Conservation (phyloP, 306 rosid species). For the barrel medic (Medicago truncatula) region DNA sequence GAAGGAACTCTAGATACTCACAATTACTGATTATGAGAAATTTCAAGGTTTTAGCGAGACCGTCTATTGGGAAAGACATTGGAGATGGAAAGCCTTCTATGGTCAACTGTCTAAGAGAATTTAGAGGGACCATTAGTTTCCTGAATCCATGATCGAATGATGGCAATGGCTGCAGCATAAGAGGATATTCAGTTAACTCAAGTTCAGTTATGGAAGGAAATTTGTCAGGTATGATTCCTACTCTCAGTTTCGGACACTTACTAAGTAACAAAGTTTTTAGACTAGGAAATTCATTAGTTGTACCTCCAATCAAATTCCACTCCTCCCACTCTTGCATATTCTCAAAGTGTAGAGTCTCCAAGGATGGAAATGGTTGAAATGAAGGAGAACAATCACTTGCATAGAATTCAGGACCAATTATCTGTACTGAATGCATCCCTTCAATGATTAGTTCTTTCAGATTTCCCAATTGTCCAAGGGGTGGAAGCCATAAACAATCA, state of each 20-base stretch:
- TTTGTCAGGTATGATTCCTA: not conserved
- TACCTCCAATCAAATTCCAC: slow-evolving; percentile 10
- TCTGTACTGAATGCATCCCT: not conserved
- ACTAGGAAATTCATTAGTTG: not conserved
- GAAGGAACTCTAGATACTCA: slow-evolving; percentile 12
- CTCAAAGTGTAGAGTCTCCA: not conserved
- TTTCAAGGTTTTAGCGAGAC: slow-evolving; percentile 10
- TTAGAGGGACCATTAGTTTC: not conserved
- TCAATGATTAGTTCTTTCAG: slow-evolving; percentile 8
- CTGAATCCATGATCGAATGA: not conserved
- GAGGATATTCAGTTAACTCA: not conserved
- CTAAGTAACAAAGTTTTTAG: not conserved
- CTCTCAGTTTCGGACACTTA: not conserved
- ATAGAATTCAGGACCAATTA: not conserved
- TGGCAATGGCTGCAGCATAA: not conserved
- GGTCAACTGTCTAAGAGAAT: not conserved
- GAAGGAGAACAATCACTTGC: not conserved
- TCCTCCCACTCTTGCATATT: slow-evolving; percentile 1
- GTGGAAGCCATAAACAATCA: slow-evolving; percentile 28
- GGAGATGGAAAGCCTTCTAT: slow-evolving; percentile 1
- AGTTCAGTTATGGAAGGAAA: slow-evolving; percentile 4
- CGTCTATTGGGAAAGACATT: slow-evolving; percentile 6
- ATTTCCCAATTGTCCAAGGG: slow-evolving; percentile 13
- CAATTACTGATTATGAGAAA: not conserved
- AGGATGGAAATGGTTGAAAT: slow-evolving; percentile 28